phyloP scores from a whole-genome alignment of 176 grass and related monocot species.

The Oryza brachyantha region DNA sequence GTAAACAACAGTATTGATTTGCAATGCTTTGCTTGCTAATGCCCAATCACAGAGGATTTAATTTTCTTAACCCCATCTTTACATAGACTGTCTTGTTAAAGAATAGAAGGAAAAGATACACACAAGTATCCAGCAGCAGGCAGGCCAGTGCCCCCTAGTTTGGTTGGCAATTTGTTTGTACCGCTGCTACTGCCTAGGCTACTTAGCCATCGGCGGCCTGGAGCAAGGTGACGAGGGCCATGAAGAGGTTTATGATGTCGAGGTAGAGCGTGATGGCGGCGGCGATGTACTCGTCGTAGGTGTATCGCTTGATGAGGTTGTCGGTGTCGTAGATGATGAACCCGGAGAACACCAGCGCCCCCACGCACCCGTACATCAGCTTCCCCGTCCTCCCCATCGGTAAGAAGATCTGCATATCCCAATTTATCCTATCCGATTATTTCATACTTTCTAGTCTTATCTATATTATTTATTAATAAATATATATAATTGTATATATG shows the following conservation, averaged over 20 bases:
- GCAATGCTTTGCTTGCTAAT: not conserved
- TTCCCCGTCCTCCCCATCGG: conserved; percentile 60
- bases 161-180: not conserved
- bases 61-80: not conserved
- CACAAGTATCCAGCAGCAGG: not conserved
- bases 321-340: conserved; percentile 97
- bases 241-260: conserved; percentile 79
- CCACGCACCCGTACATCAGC: conserved; percentile 75
- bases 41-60: not conserved
- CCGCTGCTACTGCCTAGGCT: too few relatives aligned
- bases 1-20: not conserved
- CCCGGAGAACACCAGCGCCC: conserved; percentile 71
- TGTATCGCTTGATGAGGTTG: conserved; percentile 82
- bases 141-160: too few relatives aligned
- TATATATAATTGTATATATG: too few relatives aligned
- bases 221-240: conserved; percentile 49
- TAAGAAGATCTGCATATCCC: conserved; percentile 40
- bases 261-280: conserved; percentile 82
- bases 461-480: too few relatives aligned
- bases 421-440: too few relatives aligned
- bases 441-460: too few relatives aligned
- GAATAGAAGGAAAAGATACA: not conserved
- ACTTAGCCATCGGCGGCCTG: conserved; percentile 39
- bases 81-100: not conserved
- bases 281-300: conserved; percentile 78